Evolutionary conservation across 108 stramenopile species (phyloP), one percentile per base, ranked within the genome.

Genomic region (Seminavis robusta): DNA sequence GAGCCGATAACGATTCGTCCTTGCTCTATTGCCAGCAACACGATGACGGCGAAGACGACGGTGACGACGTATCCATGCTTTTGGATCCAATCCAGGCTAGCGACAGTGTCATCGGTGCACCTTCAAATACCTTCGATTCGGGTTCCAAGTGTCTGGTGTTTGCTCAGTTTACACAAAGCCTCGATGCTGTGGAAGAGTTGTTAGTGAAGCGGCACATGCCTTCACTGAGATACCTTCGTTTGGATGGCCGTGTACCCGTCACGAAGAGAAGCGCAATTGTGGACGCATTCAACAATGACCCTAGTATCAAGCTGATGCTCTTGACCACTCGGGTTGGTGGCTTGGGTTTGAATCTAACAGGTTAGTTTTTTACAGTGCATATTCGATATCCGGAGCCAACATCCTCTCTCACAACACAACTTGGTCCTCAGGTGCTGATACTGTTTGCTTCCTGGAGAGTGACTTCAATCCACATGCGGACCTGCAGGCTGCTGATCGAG

Each of bases 391-490:
- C 30, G 20, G 28, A 39, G 31, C 16, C 0, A 3, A 38, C 1
- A 47, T 37, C 27, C 33, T 44, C 1, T 48, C 39, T 40, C 21
- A 28, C 23, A 25, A 50, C 16, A 3, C 1, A 33, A 23, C 1
- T 38, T 40, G 9, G 23, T 1, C 52, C 20, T 20, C 57, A 80
- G 83, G 84, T 19, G 94, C 94, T 3, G 81, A 85, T 54, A 88
- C 68, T 17, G 90, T 95, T 1, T 84, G 92, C 17, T 79, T 95
- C 46, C 72, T 92, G 0, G 94, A 95, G 46, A 69, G 74, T 38
- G 88, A 88, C 54, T 92, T 81, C 75, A 95, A 92, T 47, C 94
- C 94, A 23, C 75, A 65, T 44, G 67, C 73, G 8, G 94, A 95
- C 37, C 39, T 81, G 1, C 88, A 93, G 68, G 73, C 80, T 4